These are phyloP conservation scores for Castanea mollissima DNA, from an alignment of 306 rosid species.

Conservation along the genomic window DNA sequence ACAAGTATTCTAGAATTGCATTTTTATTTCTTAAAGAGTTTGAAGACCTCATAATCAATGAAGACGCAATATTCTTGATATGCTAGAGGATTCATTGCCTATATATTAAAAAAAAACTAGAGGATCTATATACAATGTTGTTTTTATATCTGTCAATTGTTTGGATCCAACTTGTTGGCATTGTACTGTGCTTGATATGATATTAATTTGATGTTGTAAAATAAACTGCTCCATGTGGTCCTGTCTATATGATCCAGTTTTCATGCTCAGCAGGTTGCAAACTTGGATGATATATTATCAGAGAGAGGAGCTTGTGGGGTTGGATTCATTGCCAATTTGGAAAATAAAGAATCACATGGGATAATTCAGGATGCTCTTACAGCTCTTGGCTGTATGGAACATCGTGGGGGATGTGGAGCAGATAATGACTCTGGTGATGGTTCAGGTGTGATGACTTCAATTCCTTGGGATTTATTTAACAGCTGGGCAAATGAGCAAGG, in stretches of 20 bases:
- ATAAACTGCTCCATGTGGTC: constrained; percentile 20
- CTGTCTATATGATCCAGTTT: constrained; percentile 23
- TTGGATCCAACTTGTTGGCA: constrained; percentile 10
- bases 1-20: not conserved
- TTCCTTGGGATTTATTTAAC: constrained; percentile 92
- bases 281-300: constrained; percentile 81
- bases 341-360: constrained; percentile 70
- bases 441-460: constrained; percentile 84
- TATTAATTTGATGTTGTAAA: constrained; percentile 23
- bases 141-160: not conserved
- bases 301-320: constrained; percentile 99
- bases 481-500: constrained; percentile 84
- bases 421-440: constrained; percentile 99
- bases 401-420: constrained; percentile 99
- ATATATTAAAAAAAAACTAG: not conserved
- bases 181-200: constrained; percentile 15
- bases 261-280: constrained; percentile 65
- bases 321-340: constrained; percentile 95
- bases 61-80: not conserved
- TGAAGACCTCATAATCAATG: constrained; percentile 1
- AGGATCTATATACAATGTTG: not conserved
- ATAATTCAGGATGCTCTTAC: constrained; percentile 83
- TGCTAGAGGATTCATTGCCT: not conserved
- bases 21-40: constrained; percentile 4
- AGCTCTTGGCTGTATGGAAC: constrained; percentile 98